phyloP scores from a whole-genome alignment of 2,329 filamentous ascomycete species.

The Aspergillus novofumigatus region DNA sequence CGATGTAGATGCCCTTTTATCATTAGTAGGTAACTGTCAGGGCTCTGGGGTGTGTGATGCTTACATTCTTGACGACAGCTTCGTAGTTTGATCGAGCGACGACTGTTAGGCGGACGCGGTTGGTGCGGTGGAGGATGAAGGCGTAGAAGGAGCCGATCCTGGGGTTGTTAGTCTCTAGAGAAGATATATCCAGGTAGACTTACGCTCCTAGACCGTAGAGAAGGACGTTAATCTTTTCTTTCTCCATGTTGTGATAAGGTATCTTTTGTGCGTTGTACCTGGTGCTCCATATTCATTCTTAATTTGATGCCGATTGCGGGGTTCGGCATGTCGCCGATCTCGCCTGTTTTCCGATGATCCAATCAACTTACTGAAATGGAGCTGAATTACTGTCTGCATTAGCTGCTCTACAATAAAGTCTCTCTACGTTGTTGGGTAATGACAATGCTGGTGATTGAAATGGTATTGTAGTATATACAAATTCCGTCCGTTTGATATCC shows the following conservation, averaged over 20 bases:
- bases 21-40: no score
- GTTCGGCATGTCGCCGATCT: no score
- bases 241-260: background rate
- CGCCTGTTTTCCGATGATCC: no score
- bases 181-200: conserved; percentile 18
- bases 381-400: no score
- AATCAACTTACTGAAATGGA: no score
- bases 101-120: conserved; percentile 40
- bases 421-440: no score
- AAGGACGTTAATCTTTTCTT: conserved; percentile 40
- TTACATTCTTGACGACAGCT: conserved; percentile 38
- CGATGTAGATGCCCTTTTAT: conserved; percentile 38
- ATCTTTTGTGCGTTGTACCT: no score
- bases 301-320: no score
- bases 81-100: conserved; percentile 46
- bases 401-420: no score
- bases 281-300: no score
- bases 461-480: background rate
- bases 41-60: background rate
- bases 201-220: conserved; percentile 54
- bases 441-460: no score
- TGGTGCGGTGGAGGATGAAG: conserved; percentile 47
- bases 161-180: background rate
- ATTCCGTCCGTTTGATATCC: background rate
- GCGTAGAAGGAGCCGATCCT: conserved; percentile 58